Evolutionary conservation across 2,329 filamentous ascomycete species (phyloP).

Genomic region (Mycosphaerella arachidis): DNA sequence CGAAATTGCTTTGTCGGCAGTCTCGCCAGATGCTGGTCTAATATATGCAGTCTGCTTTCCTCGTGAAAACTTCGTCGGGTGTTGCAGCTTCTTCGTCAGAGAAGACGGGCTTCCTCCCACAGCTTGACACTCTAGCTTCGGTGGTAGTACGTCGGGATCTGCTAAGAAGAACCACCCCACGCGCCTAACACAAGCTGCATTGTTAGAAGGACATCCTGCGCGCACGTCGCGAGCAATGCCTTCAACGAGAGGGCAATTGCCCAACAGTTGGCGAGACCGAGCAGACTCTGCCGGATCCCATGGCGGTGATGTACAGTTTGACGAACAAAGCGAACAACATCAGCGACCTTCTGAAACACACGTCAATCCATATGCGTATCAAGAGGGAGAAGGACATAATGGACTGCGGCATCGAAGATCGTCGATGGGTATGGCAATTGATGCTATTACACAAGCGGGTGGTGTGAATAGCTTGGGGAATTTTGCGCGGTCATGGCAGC

Average conservation of each 20-base stretch:
- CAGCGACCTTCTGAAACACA: constrained; percentile 15
- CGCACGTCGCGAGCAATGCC: constrained; percentile 19
- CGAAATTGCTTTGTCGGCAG: not conserved
- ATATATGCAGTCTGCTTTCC: not conserved
- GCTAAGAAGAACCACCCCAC: not conserved
- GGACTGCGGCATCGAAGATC: constrained; percentile 40
- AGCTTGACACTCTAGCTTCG: not conserved
- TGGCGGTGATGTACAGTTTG: constrained; percentile 28
- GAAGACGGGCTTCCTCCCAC: not conserved
- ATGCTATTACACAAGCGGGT: constrained; percentile 63
- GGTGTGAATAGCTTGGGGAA: constrained; percentile 92
- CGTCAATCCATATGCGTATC: constrained; percentile 15
- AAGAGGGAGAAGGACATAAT: constrained; percentile 17
- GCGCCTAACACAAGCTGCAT: not conserved
- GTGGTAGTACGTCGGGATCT: constrained; percentile 1
- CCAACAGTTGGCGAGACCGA: constrained; percentile 40
- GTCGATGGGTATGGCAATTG: constrained; percentile 48
- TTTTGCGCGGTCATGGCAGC: constrained; percentile 87
- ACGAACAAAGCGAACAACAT: constrained; percentile 24
- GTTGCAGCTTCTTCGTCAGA: not conserved
- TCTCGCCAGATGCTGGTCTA: not conserved
- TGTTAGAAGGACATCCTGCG: not conserved
- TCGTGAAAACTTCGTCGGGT: not conserved
- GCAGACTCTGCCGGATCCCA: constrained; percentile 40
- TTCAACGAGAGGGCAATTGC: constrained; percentile 30